phyloP scores from a whole-genome alignment of 768 basidiomycete species.

The Suillus decipiens region DNA sequence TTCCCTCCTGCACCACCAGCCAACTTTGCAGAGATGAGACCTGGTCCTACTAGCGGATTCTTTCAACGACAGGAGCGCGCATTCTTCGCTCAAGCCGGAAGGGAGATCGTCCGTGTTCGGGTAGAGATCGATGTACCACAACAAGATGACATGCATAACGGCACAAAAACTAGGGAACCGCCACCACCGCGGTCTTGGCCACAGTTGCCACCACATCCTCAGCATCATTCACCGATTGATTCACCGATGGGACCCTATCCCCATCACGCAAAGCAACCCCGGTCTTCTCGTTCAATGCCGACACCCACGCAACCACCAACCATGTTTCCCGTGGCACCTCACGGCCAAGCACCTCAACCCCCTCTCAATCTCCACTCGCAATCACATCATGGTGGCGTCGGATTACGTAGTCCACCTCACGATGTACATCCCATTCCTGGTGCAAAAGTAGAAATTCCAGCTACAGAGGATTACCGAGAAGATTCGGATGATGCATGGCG shows the following conservation, averaged over 20 bases:
- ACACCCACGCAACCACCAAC: constrained; percentile 28
- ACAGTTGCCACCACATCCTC: constrained; percentile 31
- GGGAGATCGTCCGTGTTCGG: constrained; percentile 74
- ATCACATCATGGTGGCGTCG: constrained; percentile 26
- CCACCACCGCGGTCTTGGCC: constrained; percentile 30
- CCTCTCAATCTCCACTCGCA: constrained; percentile 35
- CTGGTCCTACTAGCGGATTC: constrained; percentile 69
- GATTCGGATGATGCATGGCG: constrained; percentile 74
- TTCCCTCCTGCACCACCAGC: constrained; percentile 73
- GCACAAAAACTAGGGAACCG: constrained; percentile 23
- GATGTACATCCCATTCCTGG: constrained; percentile 41
- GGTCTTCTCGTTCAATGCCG: constrained; percentile 27
- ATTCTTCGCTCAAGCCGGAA: constrained; percentile 78
- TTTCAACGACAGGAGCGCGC: constrained; percentile 78
- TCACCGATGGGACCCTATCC: constrained; percentile 37
- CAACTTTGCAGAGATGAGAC: constrained; percentile 52
- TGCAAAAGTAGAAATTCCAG: constrained; percentile 32
- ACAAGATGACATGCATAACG: constrained; percentile 29
- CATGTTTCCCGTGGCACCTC: constrained; percentile 32
- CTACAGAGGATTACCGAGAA: constrained; percentile 51
- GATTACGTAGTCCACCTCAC: constrained; percentile 50
- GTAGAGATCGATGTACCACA: constrained; percentile 63
- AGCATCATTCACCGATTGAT: constrained; percentile 31
- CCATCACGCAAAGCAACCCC: constrained; percentile 32
- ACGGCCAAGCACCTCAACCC: constrained; percentile 35